Evolutionary conservation across 345 rosid genomes (phyloP), one percentile per base, ranked within the genome.

Genomic region (sweet orange (Citrus sinensis)): DNA sequence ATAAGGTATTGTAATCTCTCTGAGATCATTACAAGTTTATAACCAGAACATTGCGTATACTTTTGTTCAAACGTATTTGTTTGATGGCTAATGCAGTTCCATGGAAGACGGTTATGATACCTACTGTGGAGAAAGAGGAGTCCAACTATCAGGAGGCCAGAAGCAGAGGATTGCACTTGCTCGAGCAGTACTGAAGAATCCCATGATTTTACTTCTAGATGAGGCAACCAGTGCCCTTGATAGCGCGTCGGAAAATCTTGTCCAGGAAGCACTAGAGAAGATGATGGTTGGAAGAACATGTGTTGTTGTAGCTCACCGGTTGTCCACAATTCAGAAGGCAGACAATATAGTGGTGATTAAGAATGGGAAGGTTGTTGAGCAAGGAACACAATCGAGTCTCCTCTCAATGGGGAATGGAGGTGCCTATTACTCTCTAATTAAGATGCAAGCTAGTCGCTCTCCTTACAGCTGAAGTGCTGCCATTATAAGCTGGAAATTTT

Each of bases 141-240:
- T 80, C 30, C 87, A 80, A 49, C 75, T 88, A 16, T 88, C 88
- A 2, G 89, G 89, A 67, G 89, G 89, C 9, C 88, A 88, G 80
- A 88, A 83, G 72, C 89, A 88, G 72, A 81, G 87, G 70, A 85
- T 86, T 13, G 86, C 86, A 7, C 62, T 88, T 34, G 89, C 91
- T 40, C 77, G 85, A 68, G 88, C 83, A 4, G 83, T 83, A 13
- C 68, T 88, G 70, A 86, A 82, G 78, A 75, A 79, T 76, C 88
- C 84, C 0, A 71, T 29, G n/a, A 83, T 86, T 72, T 77, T 88
- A 14, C 84, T 85, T 5, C 14, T 86, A 7, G 88, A 86, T 32
- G 89, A 83, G 75, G 88, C 89, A 0, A 88, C 87, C 0, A 86
- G 85, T 32, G 89, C 91, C 2, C 85, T 88, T 2, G 88, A 88